Conservation (phyloP, 2,329 filamentous ascomycete genomes). For the Paraphoma chrysanthemicola region DNA sequence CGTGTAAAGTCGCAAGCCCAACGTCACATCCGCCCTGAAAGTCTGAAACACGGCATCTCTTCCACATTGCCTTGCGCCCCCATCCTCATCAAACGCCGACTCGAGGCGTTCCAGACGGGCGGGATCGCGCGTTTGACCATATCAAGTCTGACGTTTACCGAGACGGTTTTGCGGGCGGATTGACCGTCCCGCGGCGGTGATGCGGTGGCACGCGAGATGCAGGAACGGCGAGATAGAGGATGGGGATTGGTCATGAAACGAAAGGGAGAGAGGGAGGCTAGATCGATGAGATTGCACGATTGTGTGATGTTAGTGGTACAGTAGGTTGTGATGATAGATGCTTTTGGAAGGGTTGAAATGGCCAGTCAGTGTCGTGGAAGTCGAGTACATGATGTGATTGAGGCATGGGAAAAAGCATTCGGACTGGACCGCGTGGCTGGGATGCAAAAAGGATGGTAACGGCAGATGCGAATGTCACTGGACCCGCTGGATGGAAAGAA, state of each 20-base stretch:
- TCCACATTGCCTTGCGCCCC: neutral
- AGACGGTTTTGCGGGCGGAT: neutral
- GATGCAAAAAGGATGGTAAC: too few relatives aligned
- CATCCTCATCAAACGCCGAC: neutral
- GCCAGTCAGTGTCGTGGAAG: too few relatives aligned
- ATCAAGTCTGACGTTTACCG: neutral
- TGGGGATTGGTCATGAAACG: neutral
- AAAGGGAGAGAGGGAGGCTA: neutral
- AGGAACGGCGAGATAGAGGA: slow-evolving; percentile 3
- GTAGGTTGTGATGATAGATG: neutral
- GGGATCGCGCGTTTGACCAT: neutral
- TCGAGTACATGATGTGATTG: too few relatives aligned
- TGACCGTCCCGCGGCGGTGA: neutral
- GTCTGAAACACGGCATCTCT: neutral
- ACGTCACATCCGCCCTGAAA: neutral
- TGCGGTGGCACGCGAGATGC: slow-evolving; percentile 3
- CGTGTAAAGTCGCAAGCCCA: too few relatives aligned
- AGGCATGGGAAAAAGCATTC: too few relatives aligned
- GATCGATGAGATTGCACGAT: neutral
- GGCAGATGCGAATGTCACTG: too few relatives aligned
- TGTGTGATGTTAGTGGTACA: neutral
- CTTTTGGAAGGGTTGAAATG: too few relatives aligned
- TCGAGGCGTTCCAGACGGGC: neutral
- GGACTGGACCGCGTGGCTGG: too few relatives aligned
- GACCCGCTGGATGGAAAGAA: neutral